Evolutionary conservation across 495 filamentous ascomycete species (phyloP).

Genomic region (Aspergillus funiculosus): DNA sequence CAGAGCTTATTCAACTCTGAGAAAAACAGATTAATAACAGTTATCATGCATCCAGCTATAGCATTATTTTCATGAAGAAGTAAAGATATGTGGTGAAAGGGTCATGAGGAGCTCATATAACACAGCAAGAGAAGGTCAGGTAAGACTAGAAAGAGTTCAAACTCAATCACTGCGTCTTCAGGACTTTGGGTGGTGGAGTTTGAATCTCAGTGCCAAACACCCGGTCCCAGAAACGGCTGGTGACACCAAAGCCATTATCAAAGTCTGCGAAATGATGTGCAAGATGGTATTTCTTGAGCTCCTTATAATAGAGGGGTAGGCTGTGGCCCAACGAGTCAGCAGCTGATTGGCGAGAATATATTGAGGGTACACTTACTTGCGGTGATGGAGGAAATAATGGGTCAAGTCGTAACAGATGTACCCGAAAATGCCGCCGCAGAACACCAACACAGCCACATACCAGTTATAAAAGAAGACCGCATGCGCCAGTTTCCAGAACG

Average conservation of each 20-base stretch:
- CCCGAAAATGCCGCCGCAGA: constrained; percentile 87
- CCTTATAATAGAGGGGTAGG: constrained; percentile 78
- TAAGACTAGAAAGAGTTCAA: neutral
- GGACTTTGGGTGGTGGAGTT: constrained; percentile 35
- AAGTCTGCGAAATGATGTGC: constrained; percentile 96
- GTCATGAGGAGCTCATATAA: neutral
- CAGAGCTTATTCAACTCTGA: neutral
- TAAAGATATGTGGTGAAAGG: constrained; percentile 1
- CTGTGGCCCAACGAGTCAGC: constrained; percentile 32
- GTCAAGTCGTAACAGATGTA: constrained; percentile 96
- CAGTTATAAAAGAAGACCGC: constrained; percentile 78
- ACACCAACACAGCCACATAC: constrained; percentile 69
- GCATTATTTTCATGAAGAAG: constrained; percentile 23
- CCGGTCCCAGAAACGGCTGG: constrained; percentile 93
- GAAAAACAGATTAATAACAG: constrained; percentile 7
- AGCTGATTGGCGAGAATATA: neutral
- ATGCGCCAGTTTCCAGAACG: constrained; percentile 93
- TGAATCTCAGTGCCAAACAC: constrained; percentile 84
- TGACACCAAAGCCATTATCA: constrained; percentile 97
- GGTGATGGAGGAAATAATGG: constrained; percentile 99
- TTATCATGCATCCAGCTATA: constrained; percentile 17
- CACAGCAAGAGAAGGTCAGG: neutral
- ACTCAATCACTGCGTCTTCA: constrained; percentile 51
- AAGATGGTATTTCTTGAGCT: constrained; percentile 94
- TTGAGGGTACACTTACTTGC: constrained; percentile 54